Conservation (phyloP, 2,329 filamentous ascomycete genomes). For the Gyromitra esculenta region DNA sequence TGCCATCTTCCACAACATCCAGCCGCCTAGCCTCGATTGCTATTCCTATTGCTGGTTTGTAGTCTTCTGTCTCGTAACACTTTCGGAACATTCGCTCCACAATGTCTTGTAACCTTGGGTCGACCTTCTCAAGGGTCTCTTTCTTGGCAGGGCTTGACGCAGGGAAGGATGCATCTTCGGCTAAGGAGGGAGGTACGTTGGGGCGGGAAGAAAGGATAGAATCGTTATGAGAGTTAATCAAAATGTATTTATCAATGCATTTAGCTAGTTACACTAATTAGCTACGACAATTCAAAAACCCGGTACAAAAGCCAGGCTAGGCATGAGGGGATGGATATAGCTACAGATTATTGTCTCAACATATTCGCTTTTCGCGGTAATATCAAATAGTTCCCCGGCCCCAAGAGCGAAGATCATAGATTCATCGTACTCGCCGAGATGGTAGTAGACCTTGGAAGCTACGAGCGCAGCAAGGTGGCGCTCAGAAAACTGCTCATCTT, state of each 20-base stretch:
- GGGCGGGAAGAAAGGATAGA: conserved; percentile 43
- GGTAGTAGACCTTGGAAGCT: conserved; percentile 97
- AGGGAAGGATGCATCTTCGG: conserved; percentile 49
- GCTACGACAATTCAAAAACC: conserved; percentile 3
- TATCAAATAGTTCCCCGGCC: conserved; percentile 92
- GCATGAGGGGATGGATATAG: conserved; percentile 55
- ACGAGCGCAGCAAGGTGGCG: conserved; percentile 93
- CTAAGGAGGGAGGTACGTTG: conserved; percentile 40
- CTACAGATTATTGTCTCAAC: conserved; percentile 95
- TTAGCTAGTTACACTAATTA: conserved; percentile 68
- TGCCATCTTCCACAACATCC: conserved; percentile 84
- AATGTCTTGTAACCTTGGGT: conserved; percentile 72
- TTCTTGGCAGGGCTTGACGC: conserved; percentile 39
- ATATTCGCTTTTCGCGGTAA: conserved; percentile 90
- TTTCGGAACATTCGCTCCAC: conserved; percentile 91
- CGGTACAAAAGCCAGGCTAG: background rate
- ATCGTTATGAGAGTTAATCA: conserved; percentile 68
- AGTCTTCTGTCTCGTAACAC: conserved; percentile 85
- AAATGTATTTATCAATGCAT: conserved; percentile 97
- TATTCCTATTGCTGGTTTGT: conserved; percentile 95
- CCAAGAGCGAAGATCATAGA: conserved; percentile 98
- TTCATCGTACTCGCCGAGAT: conserved; percentile 98
- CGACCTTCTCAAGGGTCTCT: conserved; percentile 54
- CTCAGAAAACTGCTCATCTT: conserved; percentile 93
- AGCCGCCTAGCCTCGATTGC: conserved; percentile 94